Evolutionary conservation across 345 rosid species (phyloP).

Genomic region (Firmiana major): DNA sequence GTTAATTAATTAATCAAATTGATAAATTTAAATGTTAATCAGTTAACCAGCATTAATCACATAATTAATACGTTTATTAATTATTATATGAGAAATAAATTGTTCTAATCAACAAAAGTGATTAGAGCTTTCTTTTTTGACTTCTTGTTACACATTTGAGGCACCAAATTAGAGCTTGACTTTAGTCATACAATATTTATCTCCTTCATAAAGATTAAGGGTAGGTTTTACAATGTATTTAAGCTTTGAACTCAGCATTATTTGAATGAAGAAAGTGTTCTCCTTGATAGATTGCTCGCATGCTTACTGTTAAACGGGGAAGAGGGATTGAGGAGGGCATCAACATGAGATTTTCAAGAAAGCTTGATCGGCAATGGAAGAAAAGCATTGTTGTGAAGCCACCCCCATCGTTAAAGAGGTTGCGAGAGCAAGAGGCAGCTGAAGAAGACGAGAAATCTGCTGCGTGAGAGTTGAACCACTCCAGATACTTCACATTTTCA

Average conservation of each 20-base stretch:
- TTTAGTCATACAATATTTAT: background rate
- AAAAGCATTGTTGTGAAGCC: conserved; percentile 77
- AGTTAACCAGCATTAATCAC: no score
- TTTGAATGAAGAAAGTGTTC: background rate
- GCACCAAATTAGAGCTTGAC: background rate
- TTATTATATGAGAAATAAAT: no score
- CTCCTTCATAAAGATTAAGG: background rate
- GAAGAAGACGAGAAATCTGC: conserved; percentile 68
- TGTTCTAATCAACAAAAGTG: no score
- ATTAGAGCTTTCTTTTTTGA: background rate
- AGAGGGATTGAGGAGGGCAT: conserved; percentile 91
- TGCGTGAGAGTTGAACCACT: conserved; percentile 28
- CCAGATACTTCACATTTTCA: background rate
- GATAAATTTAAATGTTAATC: no score
- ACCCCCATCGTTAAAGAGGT: conserved; percentile 68
- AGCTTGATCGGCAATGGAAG: conserved; percentile 85
- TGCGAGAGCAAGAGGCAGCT: conserved; percentile 82
- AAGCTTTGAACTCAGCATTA: background rate
- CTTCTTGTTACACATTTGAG: background rate
- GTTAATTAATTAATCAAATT: no score
- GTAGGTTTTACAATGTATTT: background rate
- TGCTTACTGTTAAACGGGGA: conserved; percentile 79
- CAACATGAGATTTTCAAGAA: conserved; percentile 76
- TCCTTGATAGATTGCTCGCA: conserved; percentile 57
- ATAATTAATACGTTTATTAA: no score